Evolutionary conservation across 2,329 filamentous ascomycete species (phyloP).

Genomic region (Zopfia rhizophila): DNA sequence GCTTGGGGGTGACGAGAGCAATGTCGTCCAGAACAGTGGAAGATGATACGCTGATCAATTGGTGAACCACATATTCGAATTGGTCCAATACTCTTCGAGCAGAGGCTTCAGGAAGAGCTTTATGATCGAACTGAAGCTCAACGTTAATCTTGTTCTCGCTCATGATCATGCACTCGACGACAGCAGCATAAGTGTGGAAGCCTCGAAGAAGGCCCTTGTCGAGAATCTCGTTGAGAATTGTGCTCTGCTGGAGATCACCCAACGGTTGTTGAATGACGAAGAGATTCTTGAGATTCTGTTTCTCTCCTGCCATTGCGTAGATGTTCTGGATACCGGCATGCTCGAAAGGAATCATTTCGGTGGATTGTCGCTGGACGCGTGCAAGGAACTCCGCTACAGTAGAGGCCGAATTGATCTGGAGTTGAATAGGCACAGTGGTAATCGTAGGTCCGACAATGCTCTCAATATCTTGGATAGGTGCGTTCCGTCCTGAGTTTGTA

Average conservation of each 20-base stretch:
- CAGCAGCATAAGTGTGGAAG: conserved; percentile 28
- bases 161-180: conserved; percentile 26
- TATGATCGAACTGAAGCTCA: conserved; percentile 22
- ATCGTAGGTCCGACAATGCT: conserved; percentile 55
- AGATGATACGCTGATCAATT: conserved; percentile 16
- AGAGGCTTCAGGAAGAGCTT: conserved; percentile 14
- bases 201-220: conserved; percentile 21
- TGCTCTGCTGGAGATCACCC: conserved; percentile 5
- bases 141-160: conserved; percentile 22
- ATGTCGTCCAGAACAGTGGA: conserved; percentile 20
- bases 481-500: conserved; percentile 48
- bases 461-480: conserved; percentile 48
- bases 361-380: conserved; percentile 24
- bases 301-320: conserved; percentile 18
- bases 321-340: conserved; percentile 48
- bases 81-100: conserved; percentile 21
- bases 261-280: conserved; percentile 59
- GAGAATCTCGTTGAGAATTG: conserved; percentile 13
- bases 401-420: conserved; percentile 20
- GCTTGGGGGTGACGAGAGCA: conserved; percentile 9
- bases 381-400: conserved; percentile 23
- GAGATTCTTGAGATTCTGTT: conserved; percentile 60
- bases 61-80: conserved; percentile 24
- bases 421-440: conserved; percentile 47
- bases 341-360: conserved; percentile 39